Conservation (phyloP, 768 basidiomycete species). For the Rhizopogon sp. region DNA sequence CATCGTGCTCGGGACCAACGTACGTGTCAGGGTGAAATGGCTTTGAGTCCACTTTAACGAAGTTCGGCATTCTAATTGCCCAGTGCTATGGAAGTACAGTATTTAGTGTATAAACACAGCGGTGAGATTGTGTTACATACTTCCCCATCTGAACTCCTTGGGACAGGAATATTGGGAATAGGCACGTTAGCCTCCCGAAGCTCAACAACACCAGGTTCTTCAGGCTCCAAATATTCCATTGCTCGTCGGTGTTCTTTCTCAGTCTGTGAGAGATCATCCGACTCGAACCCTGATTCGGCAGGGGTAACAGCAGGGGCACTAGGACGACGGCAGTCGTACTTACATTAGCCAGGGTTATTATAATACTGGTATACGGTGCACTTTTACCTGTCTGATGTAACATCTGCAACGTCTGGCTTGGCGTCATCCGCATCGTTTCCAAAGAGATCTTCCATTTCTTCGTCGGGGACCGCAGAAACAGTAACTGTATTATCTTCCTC, state of each 20-base stretch:
- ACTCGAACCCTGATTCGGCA: slow-evolving; percentile 44
- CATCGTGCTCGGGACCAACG: slow-evolving; percentile 76
- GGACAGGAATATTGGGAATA: slow-evolving; percentile 85
- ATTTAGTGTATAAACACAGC: slow-evolving; percentile 5
- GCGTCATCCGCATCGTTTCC: slow-evolving; percentile 58
- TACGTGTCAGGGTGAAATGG: slow-evolving; percentile 89
- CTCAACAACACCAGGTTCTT: slow-evolving; percentile 53
- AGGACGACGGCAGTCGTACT: slow-evolving; percentile 15
- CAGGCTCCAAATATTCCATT: slow-evolving; percentile 80
- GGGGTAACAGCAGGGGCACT: slow-evolving; percentile 34
- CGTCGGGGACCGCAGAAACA: slow-evolving; percentile 13
- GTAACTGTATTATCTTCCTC: slow-evolving; percentile 13
- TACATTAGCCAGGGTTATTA: slow-evolving; percentile 14
- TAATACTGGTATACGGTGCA: slow-evolving; percentile 1
- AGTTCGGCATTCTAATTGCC: slow-evolving; percentile 93
- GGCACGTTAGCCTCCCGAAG: slow-evolving; percentile 64
- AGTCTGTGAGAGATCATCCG: slow-evolving; percentile 62
- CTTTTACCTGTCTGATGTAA: slow-evolving; percentile 45
- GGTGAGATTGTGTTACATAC: slow-evolving; percentile 39
- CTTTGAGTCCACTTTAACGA: slow-evolving; percentile 82
- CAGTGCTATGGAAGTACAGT: slow-evolving; percentile 47
- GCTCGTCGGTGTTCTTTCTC: slow-evolving; percentile 57
- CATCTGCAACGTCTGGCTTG: slow-evolving; percentile 23
- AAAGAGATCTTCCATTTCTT: slow-evolving; percentile 76
- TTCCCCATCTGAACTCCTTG: slow-evolving; percentile 74